Evolutionary conservation across 345 rosid genomes (phyloP), one percentile per base, ranked within the genome.

Genomic region (Populus simonii): DNA sequence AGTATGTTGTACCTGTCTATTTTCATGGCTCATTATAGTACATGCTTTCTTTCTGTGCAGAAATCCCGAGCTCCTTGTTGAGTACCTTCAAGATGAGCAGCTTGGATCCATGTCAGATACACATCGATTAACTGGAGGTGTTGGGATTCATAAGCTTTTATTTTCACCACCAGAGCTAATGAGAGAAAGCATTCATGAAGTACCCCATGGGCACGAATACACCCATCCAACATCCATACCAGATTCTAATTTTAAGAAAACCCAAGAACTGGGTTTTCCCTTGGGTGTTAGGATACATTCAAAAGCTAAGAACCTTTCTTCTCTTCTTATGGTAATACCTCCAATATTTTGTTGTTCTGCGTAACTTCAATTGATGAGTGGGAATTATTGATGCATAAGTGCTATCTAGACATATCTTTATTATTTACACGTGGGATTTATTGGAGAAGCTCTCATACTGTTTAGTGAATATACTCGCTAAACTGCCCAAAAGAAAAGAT

Each of bases 261-360:
- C 49, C 49, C 77, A 75, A 47, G 78, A 79, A 49, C 25, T 1
- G 18, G 53, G 76, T 61, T 35, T 31, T 31, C 33, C 82, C 72
- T 71, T 12, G 49, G 25, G 84, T 59, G 71, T 66, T 72, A 57
- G 25, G 71, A 76, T 51, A 59, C 49, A 55, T 39, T 82, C 73
- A 59, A 71, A 71, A n/a, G 81, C 79, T 17, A 75, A 68, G 79
- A 79, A 77, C 79, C 66, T 78, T 80, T 68, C 79, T 71, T 36
- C 80, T 66, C 72, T 70, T 33, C 76, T 51, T 0, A 76, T 55
- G 80, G 84, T 41, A 35, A 68, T 57, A 22, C 51, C 1, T 53
- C 3, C 36, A 51, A 10, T 61, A 41, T 65, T 67, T 36, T 71
- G 55, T 27, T 49, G 59, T 51, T 65, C 51, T 55, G 63, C 76